phyloP scores from a whole-genome alignment of 441 rosid genomes.

The Dalechampia spathulata region DNA sequence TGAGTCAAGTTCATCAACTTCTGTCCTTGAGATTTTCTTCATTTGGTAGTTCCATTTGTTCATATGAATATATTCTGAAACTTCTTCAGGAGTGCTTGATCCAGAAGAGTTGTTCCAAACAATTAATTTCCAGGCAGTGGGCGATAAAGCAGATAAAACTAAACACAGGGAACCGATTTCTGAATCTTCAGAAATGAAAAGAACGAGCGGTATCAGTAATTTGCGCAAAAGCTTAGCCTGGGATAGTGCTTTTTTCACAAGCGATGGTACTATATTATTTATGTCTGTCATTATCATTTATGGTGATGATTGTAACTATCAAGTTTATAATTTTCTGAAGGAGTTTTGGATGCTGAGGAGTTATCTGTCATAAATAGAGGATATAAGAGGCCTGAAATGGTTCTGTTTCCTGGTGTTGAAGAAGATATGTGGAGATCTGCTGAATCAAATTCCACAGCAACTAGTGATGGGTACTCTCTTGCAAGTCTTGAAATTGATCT shows the following conservation, averaged over 20 bases:
- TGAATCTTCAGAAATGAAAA: conserved; percentile 14
- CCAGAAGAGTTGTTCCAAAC: conserved; percentile 52
- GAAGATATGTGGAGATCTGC: conserved; percentile 27
- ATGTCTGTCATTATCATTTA: neutral
- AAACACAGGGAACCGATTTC: conserved; percentile 13
- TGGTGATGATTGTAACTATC: neutral
- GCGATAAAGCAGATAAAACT: conserved; percentile 13
- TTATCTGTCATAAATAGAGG: conserved; percentile 47
- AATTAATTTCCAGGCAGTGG: conserved; percentile 29
- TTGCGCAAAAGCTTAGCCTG: conserved; percentile 68
- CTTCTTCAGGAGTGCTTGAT: conserved; percentile 47
- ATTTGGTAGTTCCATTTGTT: neutral
- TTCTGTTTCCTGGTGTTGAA: conserved; percentile 19
- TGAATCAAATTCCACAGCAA: conserved; percentile 24
- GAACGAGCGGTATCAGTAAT: conserved; percentile 11
- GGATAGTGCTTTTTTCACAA: conserved; percentile 56
- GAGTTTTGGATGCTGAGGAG: conserved; percentile 67
- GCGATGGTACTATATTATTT: conserved; percentile 48
- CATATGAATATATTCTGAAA: neutral
- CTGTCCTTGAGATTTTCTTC: neutral
- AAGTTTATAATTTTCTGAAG: conserved; percentile 19
- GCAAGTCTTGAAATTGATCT: conserved; percentile 51
- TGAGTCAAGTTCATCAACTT: neutral
- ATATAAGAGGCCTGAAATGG: conserved; percentile 23
- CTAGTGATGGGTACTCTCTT: conserved; percentile 32